phyloP scores from a whole-genome alignment of 306 rosid species.

The Quercus suber region DNA sequence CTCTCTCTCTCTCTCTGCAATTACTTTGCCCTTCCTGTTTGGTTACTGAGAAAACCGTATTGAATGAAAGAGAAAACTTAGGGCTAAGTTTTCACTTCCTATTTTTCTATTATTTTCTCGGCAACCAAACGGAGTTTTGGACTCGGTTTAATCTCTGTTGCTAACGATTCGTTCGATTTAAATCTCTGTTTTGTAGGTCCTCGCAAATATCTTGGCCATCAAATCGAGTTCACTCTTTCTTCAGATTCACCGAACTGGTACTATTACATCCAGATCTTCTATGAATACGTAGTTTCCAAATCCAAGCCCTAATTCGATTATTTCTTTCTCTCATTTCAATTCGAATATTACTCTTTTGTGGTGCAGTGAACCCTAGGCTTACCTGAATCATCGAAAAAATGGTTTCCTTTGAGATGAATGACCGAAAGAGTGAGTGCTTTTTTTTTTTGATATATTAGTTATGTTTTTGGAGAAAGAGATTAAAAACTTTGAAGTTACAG shows the following conservation, averaged over 20 bases:
- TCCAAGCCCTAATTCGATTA: not conserved
- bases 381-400: constrained; percentile 36
- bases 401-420: constrained; percentile 98
- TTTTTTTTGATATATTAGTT: not conserved
- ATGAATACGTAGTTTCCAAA: not conserved
- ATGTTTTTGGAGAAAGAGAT: not conserved
- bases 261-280: not conserved
- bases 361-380: constrained; percentile 41
- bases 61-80: not conserved
- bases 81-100: not conserved
- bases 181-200: constrained; percentile 6
- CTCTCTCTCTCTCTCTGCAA: not conserved
- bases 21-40: not conserved
- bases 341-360: constrained; percentile 13
- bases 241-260: constrained; percentile 5
- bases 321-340: not conserved
- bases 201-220: not conserved
- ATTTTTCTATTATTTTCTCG: not conserved
- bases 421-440: constrained; percentile 75
- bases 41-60: not conserved
- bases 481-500: not conserved
- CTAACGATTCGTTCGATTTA: constrained; percentile 1
- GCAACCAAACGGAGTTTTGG: not conserved
- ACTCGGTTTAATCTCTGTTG: not conserved
- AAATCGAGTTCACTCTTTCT: not conserved